Evolutionary conservation across 2,329 filamentous ascomycete genomes (phyloP).

Genomic region (Passalora sequoiae): DNA sequence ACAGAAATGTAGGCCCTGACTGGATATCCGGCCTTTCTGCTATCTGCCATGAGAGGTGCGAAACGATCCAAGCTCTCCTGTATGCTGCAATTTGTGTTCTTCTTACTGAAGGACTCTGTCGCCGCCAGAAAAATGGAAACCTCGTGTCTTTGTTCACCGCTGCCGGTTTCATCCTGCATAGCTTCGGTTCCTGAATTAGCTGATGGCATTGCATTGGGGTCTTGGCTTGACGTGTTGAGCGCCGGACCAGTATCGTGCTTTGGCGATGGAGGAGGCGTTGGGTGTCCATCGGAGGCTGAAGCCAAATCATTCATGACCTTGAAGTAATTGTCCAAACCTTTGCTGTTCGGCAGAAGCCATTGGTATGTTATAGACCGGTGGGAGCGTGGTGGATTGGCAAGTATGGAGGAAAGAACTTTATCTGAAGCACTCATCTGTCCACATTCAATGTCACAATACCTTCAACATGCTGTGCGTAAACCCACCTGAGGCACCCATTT

Average conservation of each 20-base stretch:
- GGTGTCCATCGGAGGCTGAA: slow-evolving; percentile 43
- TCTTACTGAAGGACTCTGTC: slow-evolving; percentile 72
- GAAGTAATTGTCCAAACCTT: slow-evolving; percentile 62
- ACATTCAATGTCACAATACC: slow-evolving; percentile 5
- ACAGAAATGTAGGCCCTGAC: slow-evolving; percentile 78
- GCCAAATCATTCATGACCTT: slow-evolving; percentile 46
- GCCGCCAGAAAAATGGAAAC: slow-evolving; percentile 77
- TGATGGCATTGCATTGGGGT: slow-evolving; percentile 41
- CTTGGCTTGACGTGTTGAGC: slow-evolving; percentile 39
- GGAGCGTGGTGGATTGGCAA: slow-evolving; percentile 54
- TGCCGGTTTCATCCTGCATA: slow-evolving; percentile 50
- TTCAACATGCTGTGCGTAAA: slow-evolving; percentile 3
- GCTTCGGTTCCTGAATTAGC: slow-evolving; percentile 33
- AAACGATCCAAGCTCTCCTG: slow-evolving; percentile 67
- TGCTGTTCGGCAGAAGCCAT: slow-evolving; percentile 73
- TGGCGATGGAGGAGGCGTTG: slow-evolving; percentile 40
- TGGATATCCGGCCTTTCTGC: slow-evolving; percentile 59
- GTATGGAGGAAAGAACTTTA: slow-evolving; percentile 65
- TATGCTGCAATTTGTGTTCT: slow-evolving; percentile 78
- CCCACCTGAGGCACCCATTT: slow-evolving; percentile 77
- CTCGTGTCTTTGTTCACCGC: slow-evolving; percentile 47
- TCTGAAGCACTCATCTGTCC: slow-evolving; percentile 71
- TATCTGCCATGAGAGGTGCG: slow-evolving; percentile 62
- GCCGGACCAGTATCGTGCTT: slow-evolving; percentile 35
- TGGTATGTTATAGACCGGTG: slow-evolving; percentile 62